Evolutionary conservation across 805 yeast species (phyloP).

Genomic region (Candida taoyuanica): DNA sequence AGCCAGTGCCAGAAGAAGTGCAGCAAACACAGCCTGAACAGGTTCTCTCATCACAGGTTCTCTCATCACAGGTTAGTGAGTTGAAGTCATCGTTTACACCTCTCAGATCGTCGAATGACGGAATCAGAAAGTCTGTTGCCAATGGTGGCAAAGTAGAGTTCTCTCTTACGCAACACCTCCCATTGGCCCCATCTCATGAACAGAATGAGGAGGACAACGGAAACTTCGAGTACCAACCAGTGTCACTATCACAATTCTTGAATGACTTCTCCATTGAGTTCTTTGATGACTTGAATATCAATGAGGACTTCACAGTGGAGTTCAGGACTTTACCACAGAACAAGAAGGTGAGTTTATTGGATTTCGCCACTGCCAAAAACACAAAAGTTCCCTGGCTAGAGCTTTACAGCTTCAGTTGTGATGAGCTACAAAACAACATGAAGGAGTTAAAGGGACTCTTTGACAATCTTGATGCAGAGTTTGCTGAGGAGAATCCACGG

Average conservation of each 20-base stretch:
- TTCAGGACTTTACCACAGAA: constrained; percentile 9
- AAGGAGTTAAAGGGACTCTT: constrained; percentile 20
- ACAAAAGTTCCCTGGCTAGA: constrained; percentile 27
- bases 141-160: constrained; percentile 18
- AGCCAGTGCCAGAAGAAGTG: too few relatives aligned
- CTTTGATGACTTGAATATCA: constrained; percentile 25
- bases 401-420: constrained; percentile 26
- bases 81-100: constrained; percentile 25
- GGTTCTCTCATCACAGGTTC: neutral
- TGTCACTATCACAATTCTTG: constrained; percentile 22
- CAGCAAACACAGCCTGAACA: neutral
- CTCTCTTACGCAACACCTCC: constrained; percentile 13
- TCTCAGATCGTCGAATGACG: constrained; percentile 15
- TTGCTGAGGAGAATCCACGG: constrained; percentile 25
- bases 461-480: constrained; percentile 23
- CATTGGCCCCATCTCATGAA: constrained; percentile 25
- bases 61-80: constrained; percentile 12
- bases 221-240: constrained; percentile 21
- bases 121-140: constrained; percentile 13
- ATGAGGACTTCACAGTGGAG: constrained; percentile 21
- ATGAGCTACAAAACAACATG: constrained; percentile 26
- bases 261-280: constrained; percentile 25
- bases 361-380: constrained; percentile 21
- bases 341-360: constrained; percentile 6
- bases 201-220: constrained; percentile 5